Percentiles rank a stretch among this genome's conserved stretches.
phyloP scores from a whole-genome alignment of 2,329 filamentous ascomycete species.

The Sclerotinia minor region DNA sequence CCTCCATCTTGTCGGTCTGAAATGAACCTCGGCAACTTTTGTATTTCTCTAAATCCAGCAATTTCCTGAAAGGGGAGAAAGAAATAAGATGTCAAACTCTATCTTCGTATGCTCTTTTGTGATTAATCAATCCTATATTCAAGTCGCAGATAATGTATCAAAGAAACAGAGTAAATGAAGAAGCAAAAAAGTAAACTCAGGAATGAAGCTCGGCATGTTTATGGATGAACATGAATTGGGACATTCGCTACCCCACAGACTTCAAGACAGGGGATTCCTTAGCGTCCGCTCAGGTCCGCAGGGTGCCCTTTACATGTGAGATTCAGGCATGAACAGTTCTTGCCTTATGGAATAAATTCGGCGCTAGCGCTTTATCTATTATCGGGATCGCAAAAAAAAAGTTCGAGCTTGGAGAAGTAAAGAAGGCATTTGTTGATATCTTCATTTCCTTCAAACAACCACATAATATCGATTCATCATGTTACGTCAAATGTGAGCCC shows the following conservation, averaged over 20 bases:
- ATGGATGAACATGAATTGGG: slow-evolving; percentile 23
- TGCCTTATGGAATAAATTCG: slow-evolving; percentile 1
- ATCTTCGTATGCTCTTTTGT: background rate
- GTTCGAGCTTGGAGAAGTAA: slow-evolving; percentile 27
- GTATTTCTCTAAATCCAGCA: slow-evolving; percentile 23
- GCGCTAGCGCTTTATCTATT: slow-evolving; percentile 29
- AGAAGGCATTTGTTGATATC: slow-evolving; percentile 26
- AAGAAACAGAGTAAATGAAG: slow-evolving; percentile 8
- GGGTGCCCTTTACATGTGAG: slow-evolving; percentile 33
- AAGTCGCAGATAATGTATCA: slow-evolving; percentile 14
- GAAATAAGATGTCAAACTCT: background rate
- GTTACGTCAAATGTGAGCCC: slow-evolving; percentile 42
- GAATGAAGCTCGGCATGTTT: slow-evolving; percentile 28
- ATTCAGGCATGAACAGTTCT: background rate
- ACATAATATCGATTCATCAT: slow-evolving; percentile 36
- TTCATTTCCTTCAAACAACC: slow-evolving; percentile 22
- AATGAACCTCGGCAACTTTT: slow-evolving; percentile 37
- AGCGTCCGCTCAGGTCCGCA: slow-evolving; percentile 22
- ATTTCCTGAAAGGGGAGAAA: background rate
- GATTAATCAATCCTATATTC: background rate
- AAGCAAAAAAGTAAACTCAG: slow-evolving; percentile 23
- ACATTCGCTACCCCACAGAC: slow-evolving; percentile 30
- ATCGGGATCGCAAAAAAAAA: slow-evolving; percentile 29
- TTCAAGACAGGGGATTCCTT: slow-evolving; percentile 9
- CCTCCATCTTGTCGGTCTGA: slow-evolving; percentile 34